These are phyloP conservation scores for Wickerhamomyces sp. DNA, from an alignment of 1,139 yeast genomes.

Conservation along the genomic window DNA sequence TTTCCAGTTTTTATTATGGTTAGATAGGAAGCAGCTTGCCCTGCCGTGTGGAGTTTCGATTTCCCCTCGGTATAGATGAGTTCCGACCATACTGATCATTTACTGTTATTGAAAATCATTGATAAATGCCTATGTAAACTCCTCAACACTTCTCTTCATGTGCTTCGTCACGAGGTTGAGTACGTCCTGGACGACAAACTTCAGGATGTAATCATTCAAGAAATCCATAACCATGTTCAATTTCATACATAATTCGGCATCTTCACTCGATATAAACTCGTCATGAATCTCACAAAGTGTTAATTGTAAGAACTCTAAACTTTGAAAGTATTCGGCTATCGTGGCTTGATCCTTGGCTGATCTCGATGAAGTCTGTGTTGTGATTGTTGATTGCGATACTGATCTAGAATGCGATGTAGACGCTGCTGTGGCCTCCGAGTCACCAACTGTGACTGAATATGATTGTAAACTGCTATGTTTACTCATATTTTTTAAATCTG, in stretches of 20 bases:
- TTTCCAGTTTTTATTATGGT: too few relatives aligned
- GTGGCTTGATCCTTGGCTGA: conserved; percentile 12
- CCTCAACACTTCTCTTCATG: conserved; percentile 1
- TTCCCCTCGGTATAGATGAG: too few relatives aligned
- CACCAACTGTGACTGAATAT: too few relatives aligned
- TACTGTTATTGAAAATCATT: too few relatives aligned
- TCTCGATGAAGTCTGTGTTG: conserved; percentile 5
- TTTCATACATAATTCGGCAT: conserved; percentile 1
- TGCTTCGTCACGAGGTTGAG: conserved; percentile 1
- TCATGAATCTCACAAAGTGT: conserved; percentile 6
- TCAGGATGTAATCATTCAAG: conserved; percentile 6
- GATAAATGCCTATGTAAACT: conserved; percentile 1
- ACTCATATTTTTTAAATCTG: not conserved
- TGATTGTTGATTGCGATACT: conserved; percentile 3
- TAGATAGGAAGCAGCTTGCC: too few relatives aligned
- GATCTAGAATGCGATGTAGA: conserved; percentile 11
- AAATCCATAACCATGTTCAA: conserved; percentile 8
- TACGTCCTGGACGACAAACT: conserved; percentile 7
- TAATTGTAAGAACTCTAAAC: conserved; percentile 6
- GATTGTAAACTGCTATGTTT: not conserved
- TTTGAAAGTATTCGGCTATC: conserved; percentile 6
- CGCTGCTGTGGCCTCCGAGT: too few relatives aligned
- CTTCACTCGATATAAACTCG: conserved; percentile 1
- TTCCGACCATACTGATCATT: too few relatives aligned
- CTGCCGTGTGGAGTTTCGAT: too few relatives aligned